These are phyloP conservation scores for Chalciporus chontae DNA, from an alignment of 768 basidiomycete genomes.

Conservation along the genomic window DNA sequence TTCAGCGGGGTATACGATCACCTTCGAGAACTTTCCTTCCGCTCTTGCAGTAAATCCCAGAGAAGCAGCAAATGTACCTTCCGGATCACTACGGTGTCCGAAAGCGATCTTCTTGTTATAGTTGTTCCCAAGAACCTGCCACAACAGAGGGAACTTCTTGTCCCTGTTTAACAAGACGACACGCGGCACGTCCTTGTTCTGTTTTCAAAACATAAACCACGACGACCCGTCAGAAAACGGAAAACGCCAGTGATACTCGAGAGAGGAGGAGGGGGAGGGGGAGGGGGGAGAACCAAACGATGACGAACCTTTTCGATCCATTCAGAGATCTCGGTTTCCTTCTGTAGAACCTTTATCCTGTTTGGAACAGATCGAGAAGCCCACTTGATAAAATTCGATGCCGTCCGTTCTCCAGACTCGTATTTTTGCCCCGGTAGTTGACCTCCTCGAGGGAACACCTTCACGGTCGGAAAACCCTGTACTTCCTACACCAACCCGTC, in stretches of 20 bases:
- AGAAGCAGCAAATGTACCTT: constrained; percentile 53
- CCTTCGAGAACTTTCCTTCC: constrained; percentile 54
- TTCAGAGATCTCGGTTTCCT: constrained; percentile 50
- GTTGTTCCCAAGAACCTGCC: constrained; percentile 76
- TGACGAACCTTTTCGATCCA: constrained; percentile 69
- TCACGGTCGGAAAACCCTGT: constrained; percentile 92
- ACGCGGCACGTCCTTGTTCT: constrained; percentile 46
- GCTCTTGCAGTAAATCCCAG: constrained; percentile 57
- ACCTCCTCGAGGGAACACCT: constrained; percentile 81
- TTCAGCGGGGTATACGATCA: constrained; percentile 66
- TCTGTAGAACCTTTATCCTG: constrained; percentile 57
- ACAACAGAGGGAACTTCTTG: constrained; percentile 71
- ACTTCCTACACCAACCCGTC: constrained; percentile 46
- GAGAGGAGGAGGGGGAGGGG: neutral
- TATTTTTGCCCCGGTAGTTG: constrained; percentile 61
- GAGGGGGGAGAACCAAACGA: neutral
- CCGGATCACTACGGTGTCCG: constrained; percentile 61
- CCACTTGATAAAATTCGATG: constrained; percentile 71
- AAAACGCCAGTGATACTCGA: too few relatives aligned
- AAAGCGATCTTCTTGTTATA: constrained; percentile 62
- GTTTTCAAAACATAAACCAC: neutral
- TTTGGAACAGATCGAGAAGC: constrained; percentile 73
- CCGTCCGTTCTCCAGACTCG: constrained; percentile 65
- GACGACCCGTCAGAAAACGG: neutral
- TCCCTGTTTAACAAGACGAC: constrained; percentile 73